Base-by-base conservation (phyloP, 2,329 filamentous ascomycete genomes). In the Elsinoe fawcettii region DNA sequence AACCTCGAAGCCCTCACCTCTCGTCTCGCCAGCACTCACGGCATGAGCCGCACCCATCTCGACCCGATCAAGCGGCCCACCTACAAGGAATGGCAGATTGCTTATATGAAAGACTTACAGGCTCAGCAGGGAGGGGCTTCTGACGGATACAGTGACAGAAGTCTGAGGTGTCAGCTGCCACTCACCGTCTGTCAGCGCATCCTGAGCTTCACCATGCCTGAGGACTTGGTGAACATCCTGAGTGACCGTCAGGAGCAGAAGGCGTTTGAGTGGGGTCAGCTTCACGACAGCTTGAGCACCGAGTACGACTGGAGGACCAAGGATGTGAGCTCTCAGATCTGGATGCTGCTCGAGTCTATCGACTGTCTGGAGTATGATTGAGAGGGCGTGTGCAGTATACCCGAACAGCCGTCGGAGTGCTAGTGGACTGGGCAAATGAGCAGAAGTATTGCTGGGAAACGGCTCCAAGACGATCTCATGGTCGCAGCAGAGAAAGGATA, bases 281-380 rank as follows among this genome's bases (percentile, higher is more conserved):
- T 67, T 54, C 65, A 66, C 22, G 58, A 59, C 27, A 71, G 65
- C 5, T 60, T 73, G 56, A 60, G 36, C 37, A 64, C 57, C 34
- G 70, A 69, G 62, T 62, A 61, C 56, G 68, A 69, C 44, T 68
- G 65, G 63, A 63, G 63, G 53, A 70, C 65, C 56, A 70, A 69
- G 64, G 65, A 68, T 41, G 61, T 66, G 30, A 67, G 66, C 47
- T 63, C 64, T 27, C 71, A 73, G 65, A 66, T 70, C 12, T 70
- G 68, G 68, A 67, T 65, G 61, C 58, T 74, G 54, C 66, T 75
- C 32, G 70, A 74, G 49, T 60, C 61, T 14, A 69, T 73, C 49
- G 66, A 63, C 6, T 74, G 72, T 60, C 62, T 74, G 46, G 62
- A 63, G 12, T 74, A 75, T 62, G 64, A 69, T 58, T 41, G 49